phyloP scores from a whole-genome alignment of 768 basidiomycete species.

The Phlebiopsis gigantea region DNA sequence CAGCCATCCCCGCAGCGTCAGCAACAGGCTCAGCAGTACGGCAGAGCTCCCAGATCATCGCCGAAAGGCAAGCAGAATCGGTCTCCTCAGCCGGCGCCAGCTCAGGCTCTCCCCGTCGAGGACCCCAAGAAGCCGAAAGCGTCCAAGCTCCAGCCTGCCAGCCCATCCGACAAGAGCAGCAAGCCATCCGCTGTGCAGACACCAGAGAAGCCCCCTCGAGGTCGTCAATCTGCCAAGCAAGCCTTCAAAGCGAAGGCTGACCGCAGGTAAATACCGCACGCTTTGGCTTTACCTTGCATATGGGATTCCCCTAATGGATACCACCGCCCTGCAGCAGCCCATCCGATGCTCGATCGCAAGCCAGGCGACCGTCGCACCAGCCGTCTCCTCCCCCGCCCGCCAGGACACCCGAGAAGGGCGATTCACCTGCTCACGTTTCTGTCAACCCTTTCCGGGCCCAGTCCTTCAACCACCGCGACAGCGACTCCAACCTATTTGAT shows the following conservation, averaged over 20 bases:
- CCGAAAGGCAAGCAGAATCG: slow-evolving; percentile 32
- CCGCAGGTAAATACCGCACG: slow-evolving; percentile 37
- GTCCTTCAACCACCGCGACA: slow-evolving; percentile 23
- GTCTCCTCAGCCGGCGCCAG: slow-evolving; percentile 22
- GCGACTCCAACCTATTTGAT: slow-evolving; percentile 38
- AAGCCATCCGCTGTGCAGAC: slow-evolving; percentile 6
- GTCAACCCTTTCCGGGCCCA: slow-evolving; percentile 25
- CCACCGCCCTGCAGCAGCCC: slow-evolving; percentile 32
- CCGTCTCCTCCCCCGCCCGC: slow-evolving; percentile 53
- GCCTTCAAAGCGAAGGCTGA: slow-evolving; percentile 36
- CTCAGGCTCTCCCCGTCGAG: slow-evolving; percentile 21
- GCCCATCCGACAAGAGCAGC: slow-evolving; percentile 13
- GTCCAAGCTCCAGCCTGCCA: slow-evolving; percentile 16
- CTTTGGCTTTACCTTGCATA: slow-evolving; percentile 6
- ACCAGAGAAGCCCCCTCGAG: slow-evolving; percentile 27
- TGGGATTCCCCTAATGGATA: neutral
- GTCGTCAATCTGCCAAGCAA: slow-evolving; percentile 32
- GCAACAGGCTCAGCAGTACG: slow-evolving; percentile 31
- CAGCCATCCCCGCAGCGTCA: slow-evolving; percentile 30
- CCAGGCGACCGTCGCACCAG: slow-evolving; percentile 53
- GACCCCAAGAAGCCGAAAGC: slow-evolving; percentile 24
- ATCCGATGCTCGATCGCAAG: slow-evolving; percentile 38
- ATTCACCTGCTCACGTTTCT: slow-evolving; percentile 29
- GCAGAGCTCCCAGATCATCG: slow-evolving; percentile 29
- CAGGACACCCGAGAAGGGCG: slow-evolving; percentile 58